Percentiles rank a stretch among this genome's conserved stretches.
These are phyloP conservation scores for Pistacia integerrima DNA, from an alignment of 345 rosid genomes.

Conservation along the genomic window DNA sequence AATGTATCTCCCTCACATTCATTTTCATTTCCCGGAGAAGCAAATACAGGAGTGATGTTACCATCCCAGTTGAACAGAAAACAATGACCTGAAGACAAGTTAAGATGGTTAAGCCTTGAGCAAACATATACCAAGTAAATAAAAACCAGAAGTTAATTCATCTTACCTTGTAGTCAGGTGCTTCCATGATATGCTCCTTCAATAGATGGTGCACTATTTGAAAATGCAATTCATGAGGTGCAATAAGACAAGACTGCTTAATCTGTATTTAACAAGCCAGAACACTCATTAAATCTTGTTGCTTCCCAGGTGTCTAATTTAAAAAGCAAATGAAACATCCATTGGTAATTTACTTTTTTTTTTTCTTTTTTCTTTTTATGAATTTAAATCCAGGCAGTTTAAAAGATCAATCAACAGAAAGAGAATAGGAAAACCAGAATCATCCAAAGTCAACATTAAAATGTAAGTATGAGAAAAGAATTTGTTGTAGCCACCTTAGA, in stretches of 20 bases:
- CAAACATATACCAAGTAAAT: neutral
- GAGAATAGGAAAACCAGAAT: neutral
- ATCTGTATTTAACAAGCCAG: constrained; percentile 48
- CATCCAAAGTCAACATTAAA: constrained; percentile 1
- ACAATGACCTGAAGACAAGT: constrained; percentile 67
- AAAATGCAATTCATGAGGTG: constrained; percentile 78
- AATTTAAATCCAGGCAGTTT: neutral
- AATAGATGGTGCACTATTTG: constrained; percentile 67
- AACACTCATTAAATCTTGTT: constrained; percentile 6
- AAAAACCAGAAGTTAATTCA: constrained; percentile 13
- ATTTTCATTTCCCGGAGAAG: constrained; percentile 82
- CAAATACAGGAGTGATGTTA: constrained; percentile 67
- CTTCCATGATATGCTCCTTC: constrained; percentile 59
- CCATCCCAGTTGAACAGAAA: constrained; percentile 93
- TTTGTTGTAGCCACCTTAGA: constrained; percentile 48
- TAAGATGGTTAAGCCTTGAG: constrained; percentile 22
- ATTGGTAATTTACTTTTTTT: neutral
- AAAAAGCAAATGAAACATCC: constrained; percentile 15
- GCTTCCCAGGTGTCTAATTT: constrained; percentile 6
- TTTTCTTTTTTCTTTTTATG: neutral
- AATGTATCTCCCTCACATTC: constrained; percentile 89
- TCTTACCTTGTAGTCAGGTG: constrained; percentile 77
- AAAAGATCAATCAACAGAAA: neutral
- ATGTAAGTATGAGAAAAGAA: neutral
- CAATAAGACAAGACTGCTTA: constrained; percentile 67